A percentile compares a stretch with the other conserved stretches of the same genome.
Evolutionary conservation across 768 basidiomycete genomes (phyloP).

Genomic region (Kwoniella sp.): DNA sequence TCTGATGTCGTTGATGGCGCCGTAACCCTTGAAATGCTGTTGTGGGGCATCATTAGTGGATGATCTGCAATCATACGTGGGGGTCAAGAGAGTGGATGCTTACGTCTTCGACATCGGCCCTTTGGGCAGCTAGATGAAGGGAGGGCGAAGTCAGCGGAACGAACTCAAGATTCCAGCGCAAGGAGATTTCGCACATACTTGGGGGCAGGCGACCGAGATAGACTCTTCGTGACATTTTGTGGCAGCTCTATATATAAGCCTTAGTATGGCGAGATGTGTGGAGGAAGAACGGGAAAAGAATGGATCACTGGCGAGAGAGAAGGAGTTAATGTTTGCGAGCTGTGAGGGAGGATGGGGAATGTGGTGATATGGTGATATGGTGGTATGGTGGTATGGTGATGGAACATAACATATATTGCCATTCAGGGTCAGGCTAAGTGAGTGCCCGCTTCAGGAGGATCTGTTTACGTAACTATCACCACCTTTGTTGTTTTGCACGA

Average conservation of each 20-base stretch:
- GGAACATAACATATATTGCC: too few species aligned
- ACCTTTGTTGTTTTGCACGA: too few species aligned
- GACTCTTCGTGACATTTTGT: slow-evolving; percentile 43
- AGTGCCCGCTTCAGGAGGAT: too few species aligned
- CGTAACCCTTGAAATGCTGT: slow-evolving; percentile 72
- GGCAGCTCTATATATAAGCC: neutral
- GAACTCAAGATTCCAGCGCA: neutral
- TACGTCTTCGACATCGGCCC: slow-evolving; percentile 55
- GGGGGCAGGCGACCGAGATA: slow-evolving; percentile 50
- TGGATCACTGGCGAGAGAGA: neutral
- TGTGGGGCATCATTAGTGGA: neutral
- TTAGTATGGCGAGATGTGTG: neutral
- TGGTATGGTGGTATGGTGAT: too few species aligned
- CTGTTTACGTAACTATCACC: too few species aligned
- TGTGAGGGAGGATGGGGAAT: too few species aligned
- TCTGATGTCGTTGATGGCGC: slow-evolving; percentile 79
- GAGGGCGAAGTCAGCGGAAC: neutral
- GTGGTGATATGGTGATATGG: too few species aligned
- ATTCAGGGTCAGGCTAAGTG: too few species aligned
- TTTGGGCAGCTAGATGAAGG: slow-evolving; percentile 32
- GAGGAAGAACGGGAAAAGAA: neutral
- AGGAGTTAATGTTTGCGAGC: neutral
- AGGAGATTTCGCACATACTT: slow-evolving; percentile 25
- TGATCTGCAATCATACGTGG: neutral
- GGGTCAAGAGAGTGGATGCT: slow-evolving; percentile 10